A percentile compares a stretch with the other conserved stretches of the same genome.
phyloP scores from a whole-genome alignment of 441 rosid genomes.

The Melastoma candidum region DNA sequence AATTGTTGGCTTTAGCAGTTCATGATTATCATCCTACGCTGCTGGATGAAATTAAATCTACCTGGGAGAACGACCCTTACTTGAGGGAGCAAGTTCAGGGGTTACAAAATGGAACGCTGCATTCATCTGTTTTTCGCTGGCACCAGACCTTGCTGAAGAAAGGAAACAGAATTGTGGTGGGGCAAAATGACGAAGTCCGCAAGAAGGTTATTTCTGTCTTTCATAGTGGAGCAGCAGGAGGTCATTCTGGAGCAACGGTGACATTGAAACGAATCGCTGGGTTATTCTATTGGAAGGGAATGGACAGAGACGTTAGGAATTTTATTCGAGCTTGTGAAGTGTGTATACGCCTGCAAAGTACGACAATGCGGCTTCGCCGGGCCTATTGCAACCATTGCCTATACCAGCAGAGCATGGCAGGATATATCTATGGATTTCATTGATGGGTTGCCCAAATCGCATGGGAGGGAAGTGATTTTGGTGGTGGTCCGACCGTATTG shows the following conservation, averaged over 20 bases:
- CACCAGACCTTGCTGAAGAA: no score
- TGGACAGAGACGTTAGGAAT: not conserved
- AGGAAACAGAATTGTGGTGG: no score
- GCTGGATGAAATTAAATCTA: no score
- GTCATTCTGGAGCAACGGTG: not conserved
- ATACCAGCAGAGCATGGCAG: not conserved
- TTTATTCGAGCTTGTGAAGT: not conserved
- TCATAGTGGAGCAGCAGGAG: no score
- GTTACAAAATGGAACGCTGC: no score
- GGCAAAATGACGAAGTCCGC: no score
- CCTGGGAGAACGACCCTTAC: no score
- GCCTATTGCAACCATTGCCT: not conserved
- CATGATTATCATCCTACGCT: no score
- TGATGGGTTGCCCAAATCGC: not conserved
- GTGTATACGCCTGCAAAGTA: not conserved
- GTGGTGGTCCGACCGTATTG: not conserved
- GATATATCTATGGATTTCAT: conserved; percentile 2
- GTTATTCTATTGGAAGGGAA: not conserved
- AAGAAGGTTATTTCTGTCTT: no score
- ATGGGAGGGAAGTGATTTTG: not conserved
- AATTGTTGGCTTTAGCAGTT: no score
- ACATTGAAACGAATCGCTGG: not conserved
- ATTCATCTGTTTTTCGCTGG: no score
- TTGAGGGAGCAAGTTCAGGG: no score
- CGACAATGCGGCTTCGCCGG: not conserved